Percentiles rank a stretch among this genome's conserved stretches.
Evolutionary conservation across 192 early-diverging fungal species (phyloP).

Genomic region (Coemansia sp.): DNA sequence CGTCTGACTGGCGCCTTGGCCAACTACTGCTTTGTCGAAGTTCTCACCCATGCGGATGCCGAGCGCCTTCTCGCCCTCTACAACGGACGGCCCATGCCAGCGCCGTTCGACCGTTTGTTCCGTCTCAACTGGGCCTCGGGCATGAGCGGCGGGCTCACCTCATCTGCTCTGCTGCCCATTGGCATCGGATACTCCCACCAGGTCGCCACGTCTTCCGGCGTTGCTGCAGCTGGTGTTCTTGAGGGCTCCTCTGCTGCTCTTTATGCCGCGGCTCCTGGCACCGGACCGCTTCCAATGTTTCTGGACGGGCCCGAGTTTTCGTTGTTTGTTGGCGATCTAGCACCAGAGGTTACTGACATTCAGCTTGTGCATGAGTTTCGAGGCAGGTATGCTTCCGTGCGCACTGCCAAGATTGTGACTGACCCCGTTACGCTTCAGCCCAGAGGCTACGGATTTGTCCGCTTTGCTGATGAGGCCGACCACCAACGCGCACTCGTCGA

Average conservation of each 20-base stretch:
- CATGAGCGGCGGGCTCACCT: slow-evolving; percentile 50
- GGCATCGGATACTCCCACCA: neutral
- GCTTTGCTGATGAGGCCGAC: slow-evolving; percentile 82
- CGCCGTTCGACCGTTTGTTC: slow-evolving; percentile 69
- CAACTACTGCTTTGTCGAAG: slow-evolving; percentile 94
- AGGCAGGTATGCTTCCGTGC: slow-evolving; percentile 75
- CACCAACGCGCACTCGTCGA: slow-evolving; percentile 82
- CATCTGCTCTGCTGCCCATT: neutral
- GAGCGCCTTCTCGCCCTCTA: slow-evolving; percentile 64
- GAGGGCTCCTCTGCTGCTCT: no score
- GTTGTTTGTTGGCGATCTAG: slow-evolving; percentile 95
- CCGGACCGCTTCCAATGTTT: slow-evolving; percentile 38
- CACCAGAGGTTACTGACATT: slow-evolving; percentile 80
- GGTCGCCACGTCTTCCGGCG: no score
- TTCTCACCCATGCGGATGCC: slow-evolving; percentile 63
- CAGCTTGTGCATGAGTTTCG: slow-evolving; percentile 71
- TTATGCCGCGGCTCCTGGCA: neutral
- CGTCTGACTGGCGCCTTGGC: slow-evolving; percentile 71
- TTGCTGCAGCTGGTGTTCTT: no score
- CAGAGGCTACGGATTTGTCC: slow-evolving; percentile 92
- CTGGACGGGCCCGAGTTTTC: slow-evolving; percentile 74
- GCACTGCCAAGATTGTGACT: slow-evolving; percentile 90
- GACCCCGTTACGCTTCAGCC: slow-evolving; percentile 79
- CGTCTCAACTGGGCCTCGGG: slow-evolving; percentile 97
- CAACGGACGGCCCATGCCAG: slow-evolving; percentile 81